Base-by-base conservation (phyloP, 2,329 filamentous ascomycete species). In the Decorospora gaudefroyi region DNA sequence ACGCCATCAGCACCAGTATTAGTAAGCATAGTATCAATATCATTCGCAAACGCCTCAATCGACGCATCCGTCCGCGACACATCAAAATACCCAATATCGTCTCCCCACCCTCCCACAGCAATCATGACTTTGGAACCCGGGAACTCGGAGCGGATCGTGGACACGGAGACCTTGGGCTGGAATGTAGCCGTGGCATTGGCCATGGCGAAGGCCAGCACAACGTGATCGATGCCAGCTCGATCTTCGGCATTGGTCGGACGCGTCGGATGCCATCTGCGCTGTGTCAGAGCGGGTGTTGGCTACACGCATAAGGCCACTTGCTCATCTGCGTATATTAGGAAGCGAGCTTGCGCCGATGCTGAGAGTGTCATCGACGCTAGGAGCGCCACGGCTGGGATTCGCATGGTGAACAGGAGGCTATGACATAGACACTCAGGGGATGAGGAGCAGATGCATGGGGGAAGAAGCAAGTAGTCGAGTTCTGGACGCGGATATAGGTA, bases 31-130 rank as follows among this genome's bases (percentile, higher is more conserved):
- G 72, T 71, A 6, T 78, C 80, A 1, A 89, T 76, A 53, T 87
- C 87, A 30, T 73, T 72, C 1, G 85, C 83, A 70, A 86, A 90
- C 6, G 69, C 71, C 47, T 75, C 72, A 11, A 84, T 78, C 1
- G 76, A 78, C 6, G 67, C 55, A 1, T 78, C 73, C 3, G 76
- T 75, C 36, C 73, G 75, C 1, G 83, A 81, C 0, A 78, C 85
- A 1, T 46, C 65, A 0, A 78, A 76, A 59, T 88, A 90, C 0
- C 85, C 86, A 5, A 68, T 64, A 0, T 79, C 83, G 47, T 88
- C 84, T 0, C 85, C 86, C 86, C 87, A 90, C 38, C 86, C 87
- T 8, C 87, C 87, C 51, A 90, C 82, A 13, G 87, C 85, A 25
- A 90, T 76, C 72, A 86, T 78, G 15, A 90, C 69, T 54, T 86